These are phyloP conservation scores for Abrus pulchellus DNA, from an alignment of 306 rosid genomes.

Conservation along the genomic window DNA sequence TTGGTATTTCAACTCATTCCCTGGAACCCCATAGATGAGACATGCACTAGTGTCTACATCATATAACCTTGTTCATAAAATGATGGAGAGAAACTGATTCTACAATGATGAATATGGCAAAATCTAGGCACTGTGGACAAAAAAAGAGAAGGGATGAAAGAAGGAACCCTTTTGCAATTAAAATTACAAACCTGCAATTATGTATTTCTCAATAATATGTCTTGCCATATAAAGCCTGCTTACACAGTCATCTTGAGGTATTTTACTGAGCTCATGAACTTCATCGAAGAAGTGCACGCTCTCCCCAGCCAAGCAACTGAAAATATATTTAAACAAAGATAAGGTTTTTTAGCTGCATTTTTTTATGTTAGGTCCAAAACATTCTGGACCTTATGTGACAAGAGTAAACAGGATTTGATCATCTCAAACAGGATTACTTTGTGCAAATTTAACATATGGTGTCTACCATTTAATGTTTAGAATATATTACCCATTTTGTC, in stretches of 20 bases:
- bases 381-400: conserved; percentile 13
- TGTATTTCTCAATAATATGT: conserved; percentile 93
- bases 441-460: conserved; percentile 37
- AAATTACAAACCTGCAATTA: conserved; percentile 70
- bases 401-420: conserved; percentile 25
- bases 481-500: conserved; percentile 26
- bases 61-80: conserved; percentile 20
- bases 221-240: conserved; percentile 97
- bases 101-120: conserved; percentile 19
- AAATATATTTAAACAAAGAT: conserved; percentile 43
- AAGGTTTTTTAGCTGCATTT: not conserved
- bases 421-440: conserved; percentile 18
- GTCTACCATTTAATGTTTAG: conserved; percentile 20
- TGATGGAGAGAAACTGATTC: conserved; percentile 9
- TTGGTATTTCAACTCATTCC: conserved; percentile 40
- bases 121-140: not conserved
- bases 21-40: conserved; percentile 30
- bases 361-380: conserved; percentile 33
- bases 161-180: conserved; percentile 29
- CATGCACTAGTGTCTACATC: conserved; percentile 1
- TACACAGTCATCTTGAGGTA: conserved; percentile 79
- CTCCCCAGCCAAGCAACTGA: conserved; percentile 99
- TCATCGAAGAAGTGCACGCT: conserved; percentile 90
- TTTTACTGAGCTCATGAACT: conserved; percentile 85
- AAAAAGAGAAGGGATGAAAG: conserved; percentile 13